Percentiles rank a stretch among this genome's conserved stretches.
These are phyloP conservation scores for Hyphopichia fennica DNA, from an alignment of 1,139 yeast species.

Conservation along the genomic window DNA sequence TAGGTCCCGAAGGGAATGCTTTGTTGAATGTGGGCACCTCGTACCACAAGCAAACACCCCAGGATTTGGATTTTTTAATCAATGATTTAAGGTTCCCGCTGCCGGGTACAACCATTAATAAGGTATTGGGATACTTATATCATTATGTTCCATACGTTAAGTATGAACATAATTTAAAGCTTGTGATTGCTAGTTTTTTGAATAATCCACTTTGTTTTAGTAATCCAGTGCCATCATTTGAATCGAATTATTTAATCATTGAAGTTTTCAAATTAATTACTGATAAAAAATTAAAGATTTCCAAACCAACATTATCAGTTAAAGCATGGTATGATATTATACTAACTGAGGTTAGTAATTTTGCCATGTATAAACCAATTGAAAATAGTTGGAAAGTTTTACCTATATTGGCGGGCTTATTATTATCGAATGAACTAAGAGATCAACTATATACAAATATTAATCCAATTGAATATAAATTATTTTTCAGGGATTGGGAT, in stretches of 20 bases:
- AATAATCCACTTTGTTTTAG: slow-evolving; percentile 48
- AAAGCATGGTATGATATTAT: slow-evolving; percentile 51
- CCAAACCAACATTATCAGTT: slow-evolving; percentile 61
- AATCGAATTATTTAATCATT: slow-evolving; percentile 36
- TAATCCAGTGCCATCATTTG: slow-evolving; percentile 36
- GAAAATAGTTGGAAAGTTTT: slow-evolving; percentile 54
- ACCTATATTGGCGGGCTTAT: slow-evolving; percentile 57
- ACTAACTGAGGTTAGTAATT: slow-evolving; percentile 34
- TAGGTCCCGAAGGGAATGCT: slow-evolving; percentile 22
- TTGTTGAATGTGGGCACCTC: slow-evolving; percentile 7
- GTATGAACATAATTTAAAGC: slow-evolving; percentile 53
- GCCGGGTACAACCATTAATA: slow-evolving; percentile 29
- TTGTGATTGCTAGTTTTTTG: slow-evolving; percentile 52
- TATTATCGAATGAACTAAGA: slow-evolving; percentile 40
- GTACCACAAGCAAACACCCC: slow-evolving; percentile 22
- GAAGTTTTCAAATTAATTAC: slow-evolving; percentile 51
- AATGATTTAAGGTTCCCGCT: slow-evolving; percentile 44
- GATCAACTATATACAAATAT: slow-evolving; percentile 31
- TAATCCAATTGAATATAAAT: slow-evolving; percentile 27
- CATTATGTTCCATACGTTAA: slow-evolving; percentile 65
- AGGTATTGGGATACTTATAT: slow-evolving; percentile 52
- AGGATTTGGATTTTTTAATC: slow-evolving; percentile 50
- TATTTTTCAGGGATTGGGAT: slow-evolving; percentile 40
- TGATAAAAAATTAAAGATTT: slow-evolving; percentile 54
- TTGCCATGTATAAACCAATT: slow-evolving; percentile 27